phyloP scores from a whole-genome alignment of 2,329 filamentous ascomycete species.

The Bipolaris sorokiniana region DNA sequence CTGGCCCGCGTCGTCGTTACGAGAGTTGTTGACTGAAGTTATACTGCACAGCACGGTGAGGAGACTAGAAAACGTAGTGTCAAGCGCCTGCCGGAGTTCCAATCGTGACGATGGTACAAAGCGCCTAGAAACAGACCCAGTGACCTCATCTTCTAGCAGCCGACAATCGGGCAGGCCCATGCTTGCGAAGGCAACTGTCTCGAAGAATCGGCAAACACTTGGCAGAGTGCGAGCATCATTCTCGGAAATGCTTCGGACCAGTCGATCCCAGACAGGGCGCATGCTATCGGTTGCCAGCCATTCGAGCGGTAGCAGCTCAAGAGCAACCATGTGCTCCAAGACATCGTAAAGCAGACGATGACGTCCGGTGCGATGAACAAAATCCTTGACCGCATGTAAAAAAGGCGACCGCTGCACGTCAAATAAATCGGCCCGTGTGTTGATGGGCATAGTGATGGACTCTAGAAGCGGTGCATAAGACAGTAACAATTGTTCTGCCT shows the following conservation, averaged over 20 bases:
- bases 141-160: constrained; percentile 26
- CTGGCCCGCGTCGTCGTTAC: constrained; percentile 24
- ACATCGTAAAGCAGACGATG: constrained; percentile 44
- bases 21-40: constrained; percentile 33
- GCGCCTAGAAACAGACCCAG: constrained; percentile 25
- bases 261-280: constrained; percentile 43
- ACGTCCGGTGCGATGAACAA: constrained; percentile 38
- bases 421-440: constrained; percentile 38
- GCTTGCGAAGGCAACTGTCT: constrained; percentile 37
- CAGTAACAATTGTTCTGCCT: constrained; percentile 44
- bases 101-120: constrained; percentile 33
- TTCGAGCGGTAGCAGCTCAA: constrained; percentile 45
- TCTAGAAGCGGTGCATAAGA: constrained; percentile 35
- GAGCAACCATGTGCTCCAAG: constrained; percentile 42
- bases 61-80: constrained; percentile 46
- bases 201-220: constrained; percentile 39
- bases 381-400: constrained; percentile 34
- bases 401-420: constrained; percentile 33
- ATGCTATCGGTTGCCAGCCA: constrained; percentile 49
- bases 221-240: constrained; percentile 32
- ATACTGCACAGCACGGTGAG: constrained; percentile 45
- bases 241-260: constrained; percentile 43
- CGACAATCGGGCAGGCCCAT: constrained; percentile 38
- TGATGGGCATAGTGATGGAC: constrained; percentile 32
- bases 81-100: constrained; percentile 42